Evolutionary conservation across 2,329 filamentous ascomycete species (phyloP), one percentile per base, ranked within the genome.

Genomic region (Verticillium alfalfae): DNA sequence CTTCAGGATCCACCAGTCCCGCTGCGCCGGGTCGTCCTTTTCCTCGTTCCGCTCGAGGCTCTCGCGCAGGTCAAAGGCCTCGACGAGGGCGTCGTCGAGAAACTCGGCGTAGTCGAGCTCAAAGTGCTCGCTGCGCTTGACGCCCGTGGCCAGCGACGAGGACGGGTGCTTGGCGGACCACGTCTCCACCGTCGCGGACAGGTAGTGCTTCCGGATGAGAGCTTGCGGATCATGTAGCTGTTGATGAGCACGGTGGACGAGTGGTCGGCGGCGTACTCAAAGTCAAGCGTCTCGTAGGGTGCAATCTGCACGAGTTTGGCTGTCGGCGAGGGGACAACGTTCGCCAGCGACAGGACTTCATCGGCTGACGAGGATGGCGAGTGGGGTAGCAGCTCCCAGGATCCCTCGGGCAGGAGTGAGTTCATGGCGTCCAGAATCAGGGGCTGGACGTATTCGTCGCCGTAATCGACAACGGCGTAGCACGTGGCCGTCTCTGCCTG

Each of bases 71-170:
- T 98, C 95, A 73, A 90, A 98, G 0, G 91, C 90, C 73, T 99
- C 95, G 2, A 96, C 82, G 8, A 99, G 79, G 0, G 95, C 91
- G 68, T 99, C 95, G 66, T 98, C 95, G 15, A 99, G 79, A 70
- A 98, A 99, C 77, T 99, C 95, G 1, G 93, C 93, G 72, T 95
- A 99, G 74, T 99, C 95, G 8, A 99, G 83, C 75, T 99, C 95
- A 67, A 99, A 97, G 52, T 92, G 87, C 65, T 96, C 91, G 54
- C 87, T 87, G 2, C 88, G 85, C 72, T 92, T 91, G 60, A 96
- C 86, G 70, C 95, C 89, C 1, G 79, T 77, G 62, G 79, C 82
- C 13, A 99, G 80, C 5, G 88, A 74, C 10, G 88, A 92, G 0
- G 81, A 75, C 0, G 94, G 92, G 68, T 95, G 83, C 75, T 99